Base-by-base conservation (phyloP, 768 basidiomycete species). In the Pleurotus tuoliensis region DNA sequence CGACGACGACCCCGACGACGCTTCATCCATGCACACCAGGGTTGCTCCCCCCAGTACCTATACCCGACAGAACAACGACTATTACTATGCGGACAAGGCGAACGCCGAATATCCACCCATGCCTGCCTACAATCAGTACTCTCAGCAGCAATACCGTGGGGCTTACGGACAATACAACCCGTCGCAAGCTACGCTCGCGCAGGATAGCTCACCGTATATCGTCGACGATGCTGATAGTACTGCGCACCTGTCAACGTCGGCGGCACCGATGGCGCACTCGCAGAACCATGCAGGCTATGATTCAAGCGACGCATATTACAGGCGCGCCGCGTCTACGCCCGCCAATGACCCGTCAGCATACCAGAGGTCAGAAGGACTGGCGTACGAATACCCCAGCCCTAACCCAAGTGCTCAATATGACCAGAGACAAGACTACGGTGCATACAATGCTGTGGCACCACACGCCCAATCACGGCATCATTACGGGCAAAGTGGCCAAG, bases 211-310 rank as follows among this genome's bases (percentile, higher is more conserved):
- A 38, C 66, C 61, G 38, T 58, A 68, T 40, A 83, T 87, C 60
- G 87, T 87, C 58, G 86, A 90, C 55, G 88, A 90, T 61, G 81
- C 84, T 63, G 82, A 84, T 60, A 87, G 86, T 65, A 80, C 79
- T 18, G 71, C 76, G 27, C 81, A 87, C 65, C 78, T 92, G 12
- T 68, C 86, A 15, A 61, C 76, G 4, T 70, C 80, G 27, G 83
- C 84, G 15, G 85, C 87, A 30, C 82, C 87, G 4, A 78, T 85
- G 51, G 76, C 77, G 27, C 79, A 80, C 20, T 22, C n/a, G 41
- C 41, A 22, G 41, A 44, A 44, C 22, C 20, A 53, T 41, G 47
- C 76, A 79, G 48, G 70, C 70, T 25, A 59, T 73, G 79, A 83
- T 59, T 66, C 74, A n/a, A 76, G 78, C 54, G 82, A 83, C 60